phyloP scores from a whole-genome alignment of 257 asterid species.

The Eustoma russellianum region DNA sequence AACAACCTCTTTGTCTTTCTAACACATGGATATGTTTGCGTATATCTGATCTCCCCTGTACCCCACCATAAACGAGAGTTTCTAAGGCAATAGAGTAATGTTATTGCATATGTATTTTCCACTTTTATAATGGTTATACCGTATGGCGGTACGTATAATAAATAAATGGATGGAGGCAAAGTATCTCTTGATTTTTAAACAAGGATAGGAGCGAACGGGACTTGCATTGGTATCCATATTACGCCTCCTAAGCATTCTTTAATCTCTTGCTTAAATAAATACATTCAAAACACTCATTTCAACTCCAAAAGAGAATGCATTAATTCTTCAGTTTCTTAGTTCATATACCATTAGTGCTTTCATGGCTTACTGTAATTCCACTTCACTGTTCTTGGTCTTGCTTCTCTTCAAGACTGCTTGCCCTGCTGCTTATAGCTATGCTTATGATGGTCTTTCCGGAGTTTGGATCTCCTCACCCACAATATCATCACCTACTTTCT shows the following conservation, averaged over 20 bases:
- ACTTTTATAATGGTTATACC: no score
- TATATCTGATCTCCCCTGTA: no score
- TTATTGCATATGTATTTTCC: no score
- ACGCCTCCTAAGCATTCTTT: slow-evolving; percentile 39
- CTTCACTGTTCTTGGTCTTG: slow-evolving; percentile 14
- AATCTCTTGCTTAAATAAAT: slow-evolving; percentile 1
- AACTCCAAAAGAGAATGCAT: no score
- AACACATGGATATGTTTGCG: no score
- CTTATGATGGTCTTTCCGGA: slow-evolving; percentile 47
- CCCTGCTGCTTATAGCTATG: slow-evolving; percentile 54
- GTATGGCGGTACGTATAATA: no score
- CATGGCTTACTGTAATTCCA: slow-evolving; percentile 24
- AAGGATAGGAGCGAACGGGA: slow-evolving; percentile 44
- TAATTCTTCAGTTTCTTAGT: neutral
- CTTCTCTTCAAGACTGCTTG: slow-evolving; percentile 48
- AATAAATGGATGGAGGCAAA: slow-evolving; percentile 30
- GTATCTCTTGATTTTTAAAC: slow-evolving; percentile 40
- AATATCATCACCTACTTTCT: no score
- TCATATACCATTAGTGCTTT: neutral
- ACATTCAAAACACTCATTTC: neutral
- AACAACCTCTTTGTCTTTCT: no score
- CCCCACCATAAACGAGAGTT: no score
- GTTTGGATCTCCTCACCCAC: no score
- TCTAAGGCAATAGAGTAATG: no score
- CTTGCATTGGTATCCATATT: slow-evolving; percentile 13